Evolutionary conservation across 2,329 filamentous ascomycete genomes (phyloP).

Genomic region (Sporothrix brasiliensis): DNA sequence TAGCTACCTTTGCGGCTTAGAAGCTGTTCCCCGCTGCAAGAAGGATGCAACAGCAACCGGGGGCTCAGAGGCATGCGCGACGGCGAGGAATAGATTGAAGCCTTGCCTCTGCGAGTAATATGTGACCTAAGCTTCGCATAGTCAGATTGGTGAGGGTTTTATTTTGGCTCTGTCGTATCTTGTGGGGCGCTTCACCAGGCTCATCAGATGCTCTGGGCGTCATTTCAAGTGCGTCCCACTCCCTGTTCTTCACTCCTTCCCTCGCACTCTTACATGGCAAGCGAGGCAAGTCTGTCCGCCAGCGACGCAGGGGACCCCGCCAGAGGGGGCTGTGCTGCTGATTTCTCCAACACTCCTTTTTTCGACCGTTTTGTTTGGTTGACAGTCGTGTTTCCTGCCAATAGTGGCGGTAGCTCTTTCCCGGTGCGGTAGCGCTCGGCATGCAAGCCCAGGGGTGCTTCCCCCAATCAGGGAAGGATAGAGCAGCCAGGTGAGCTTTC

Average conservation of each 20-base stretch:
- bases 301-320: constrained; percentile 18
- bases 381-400: constrained; percentile 23
- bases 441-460: constrained; percentile 7
- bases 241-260: neutral
- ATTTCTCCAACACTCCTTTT: constrained; percentile 17
- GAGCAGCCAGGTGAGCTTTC: constrained; percentile 19
- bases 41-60: constrained; percentile 19
- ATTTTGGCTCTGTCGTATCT: constrained; percentile 16
- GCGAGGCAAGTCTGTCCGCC: neutral
- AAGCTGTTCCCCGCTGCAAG: constrained; percentile 17
- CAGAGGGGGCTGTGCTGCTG: constrained; percentile 30
- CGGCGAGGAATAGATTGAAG: neutral
- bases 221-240: constrained; percentile 1
- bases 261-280: neutral
- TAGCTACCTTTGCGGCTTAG: constrained; percentile 22
- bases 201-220: neutral
- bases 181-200: neutral
- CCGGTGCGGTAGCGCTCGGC: constrained; percentile 23
- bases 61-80: constrained; percentile 5
- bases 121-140: neutral
- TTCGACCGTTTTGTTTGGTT: constrained; percentile 26
- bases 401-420: constrained; percentile 27
- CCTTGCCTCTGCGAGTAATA: constrained; percentile 21
- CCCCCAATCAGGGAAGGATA: constrained; percentile 26
- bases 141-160: constrained; percentile 25